phyloP scores from a whole-genome alignment of 257 asterid species.

The Thymus mandschuricus region DNA sequence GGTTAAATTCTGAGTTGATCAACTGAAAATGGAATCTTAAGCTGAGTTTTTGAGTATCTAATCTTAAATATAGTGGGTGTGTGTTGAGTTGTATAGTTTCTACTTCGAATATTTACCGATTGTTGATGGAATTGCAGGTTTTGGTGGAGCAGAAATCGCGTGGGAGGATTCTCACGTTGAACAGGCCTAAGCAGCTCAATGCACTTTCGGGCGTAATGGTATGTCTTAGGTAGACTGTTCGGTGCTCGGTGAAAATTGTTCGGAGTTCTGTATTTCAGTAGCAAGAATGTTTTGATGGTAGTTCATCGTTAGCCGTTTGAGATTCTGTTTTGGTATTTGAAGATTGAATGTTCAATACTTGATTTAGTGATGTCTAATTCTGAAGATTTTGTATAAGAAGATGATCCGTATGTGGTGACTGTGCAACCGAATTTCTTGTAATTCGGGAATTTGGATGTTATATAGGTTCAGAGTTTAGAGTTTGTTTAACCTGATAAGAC shows the following conservation, averaged over 20 bases:
- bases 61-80: slow-evolving; percentile 11
- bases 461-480: neutral
- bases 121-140: slow-evolving; percentile 50
- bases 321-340: slow-evolving; percentile 9
- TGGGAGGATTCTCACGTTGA: slow-evolving; percentile 54
- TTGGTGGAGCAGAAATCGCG: slow-evolving; percentile 60
- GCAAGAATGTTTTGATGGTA: neutral
- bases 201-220: slow-evolving; percentile 79
- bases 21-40: slow-evolving; percentile 8
- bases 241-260: neutral
- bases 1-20: slow-evolving; percentile 5
- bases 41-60: slow-evolving; percentile 16
- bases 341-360: slow-evolving; percentile 4
- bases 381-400: neutral
- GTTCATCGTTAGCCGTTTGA: neutral
- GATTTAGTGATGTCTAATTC: slow-evolving; percentile 10
- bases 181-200: slow-evolving; percentile 90
- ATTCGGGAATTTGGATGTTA: neutral
- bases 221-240: slow-evolving; percentile 28
- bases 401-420: slow-evolving; percentile 10
- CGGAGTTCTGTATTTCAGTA: neutral
- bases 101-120: slow-evolving; percentile 14
- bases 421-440: neutral
- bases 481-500: neutral
- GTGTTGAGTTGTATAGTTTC: neutral